These are phyloP conservation scores for Clonostachys sp. DNA, from an alignment of 2,329 filamentous ascomycete genomes.

Conservation along the genomic window DNA sequence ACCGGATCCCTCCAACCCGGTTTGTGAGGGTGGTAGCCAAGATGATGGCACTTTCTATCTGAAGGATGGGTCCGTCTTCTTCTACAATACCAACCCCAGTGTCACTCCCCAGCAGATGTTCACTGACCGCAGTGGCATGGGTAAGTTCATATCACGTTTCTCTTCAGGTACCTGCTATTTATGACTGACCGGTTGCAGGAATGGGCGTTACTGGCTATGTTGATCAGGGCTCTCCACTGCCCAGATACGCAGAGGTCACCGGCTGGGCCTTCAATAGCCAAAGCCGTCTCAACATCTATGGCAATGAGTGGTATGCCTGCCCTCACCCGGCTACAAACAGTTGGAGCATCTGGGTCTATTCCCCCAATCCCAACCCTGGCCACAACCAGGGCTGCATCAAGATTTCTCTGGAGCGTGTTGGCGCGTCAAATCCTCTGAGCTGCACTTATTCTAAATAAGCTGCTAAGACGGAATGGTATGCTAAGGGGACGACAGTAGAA, in stretches of 20 bases:
- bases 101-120: slow-evolving; percentile 41
- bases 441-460: slow-evolving; percentile 24
- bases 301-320: slow-evolving; percentile 45
- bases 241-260: slow-evolving; percentile 36
- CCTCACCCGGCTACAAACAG: slow-evolving; percentile 35
- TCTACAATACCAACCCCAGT: slow-evolving; percentile 28
- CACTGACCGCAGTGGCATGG: slow-evolving; percentile 55
- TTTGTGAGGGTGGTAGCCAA: slow-evolving; percentile 32
- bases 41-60: background rate
- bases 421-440: slow-evolving; percentile 21
- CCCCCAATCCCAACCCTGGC: slow-evolving; percentile 24
- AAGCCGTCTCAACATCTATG: slow-evolving; percentile 35
- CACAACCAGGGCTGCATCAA: slow-evolving; percentile 28
- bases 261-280: slow-evolving; percentile 38
- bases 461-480: too few species aligned
- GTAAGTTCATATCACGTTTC: slow-evolving; percentile 20
- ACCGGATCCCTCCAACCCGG: too few species aligned
- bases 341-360: slow-evolving; percentile 31
- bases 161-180: slow-evolving; percentile 36
- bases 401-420: slow-evolving; percentile 19
- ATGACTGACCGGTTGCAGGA: slow-evolving; percentile 19
- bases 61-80: slow-evolving; percentile 34
- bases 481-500: too few species aligned
- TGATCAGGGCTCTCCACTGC: slow-evolving; percentile 31
- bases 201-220: slow-evolving; percentile 50